These are phyloP conservation scores for Bruguiera gymnorhiza DNA, from an alignment of 345 rosid genomes.

Conservation along the genomic window DNA sequence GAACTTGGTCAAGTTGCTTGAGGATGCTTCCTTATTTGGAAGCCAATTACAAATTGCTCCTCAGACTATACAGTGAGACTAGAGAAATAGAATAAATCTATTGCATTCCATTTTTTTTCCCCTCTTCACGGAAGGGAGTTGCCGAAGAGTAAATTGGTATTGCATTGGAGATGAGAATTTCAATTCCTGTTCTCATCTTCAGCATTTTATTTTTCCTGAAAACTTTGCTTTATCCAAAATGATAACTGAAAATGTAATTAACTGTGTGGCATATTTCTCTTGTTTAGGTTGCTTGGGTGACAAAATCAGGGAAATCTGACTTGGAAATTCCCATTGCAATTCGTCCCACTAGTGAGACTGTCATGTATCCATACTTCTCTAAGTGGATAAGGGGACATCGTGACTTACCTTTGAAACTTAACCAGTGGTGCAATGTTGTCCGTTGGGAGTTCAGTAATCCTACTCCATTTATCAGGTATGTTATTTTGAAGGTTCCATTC, in stretches of 20 bases:
- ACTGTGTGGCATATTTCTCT: slow-evolving; percentile 7
- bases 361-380: slow-evolving; percentile 93
- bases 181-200: neutral
- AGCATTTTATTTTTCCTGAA: neutral
- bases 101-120: neutral
- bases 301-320: slow-evolving; percentile 84
- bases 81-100: neutral
- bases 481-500: neutral
- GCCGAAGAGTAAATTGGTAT: neutral
- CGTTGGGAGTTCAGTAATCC: slow-evolving; percentile 99
- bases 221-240: neutral
- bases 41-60: neutral
- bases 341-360: slow-evolving; percentile 99
- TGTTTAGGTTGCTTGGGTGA: slow-evolving; percentile 96
- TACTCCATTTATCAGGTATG: slow-evolving; percentile 96
- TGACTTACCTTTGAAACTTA: slow-evolving; percentile 89
- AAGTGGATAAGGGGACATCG: slow-evolving; percentile 99
- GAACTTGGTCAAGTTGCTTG: neutral
- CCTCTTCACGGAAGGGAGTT: too few species aligned
- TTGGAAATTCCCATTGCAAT: slow-evolving; percentile 91
- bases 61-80: neutral
- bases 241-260: neutral
- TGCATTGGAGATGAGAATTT: neutral
- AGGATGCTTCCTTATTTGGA: neutral
- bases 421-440: slow-evolving; percentile 99